Base-by-base conservation (phyloP, 495 filamentous ascomycete genomes). In the Parathielavia hyrcaniae region DNA sequence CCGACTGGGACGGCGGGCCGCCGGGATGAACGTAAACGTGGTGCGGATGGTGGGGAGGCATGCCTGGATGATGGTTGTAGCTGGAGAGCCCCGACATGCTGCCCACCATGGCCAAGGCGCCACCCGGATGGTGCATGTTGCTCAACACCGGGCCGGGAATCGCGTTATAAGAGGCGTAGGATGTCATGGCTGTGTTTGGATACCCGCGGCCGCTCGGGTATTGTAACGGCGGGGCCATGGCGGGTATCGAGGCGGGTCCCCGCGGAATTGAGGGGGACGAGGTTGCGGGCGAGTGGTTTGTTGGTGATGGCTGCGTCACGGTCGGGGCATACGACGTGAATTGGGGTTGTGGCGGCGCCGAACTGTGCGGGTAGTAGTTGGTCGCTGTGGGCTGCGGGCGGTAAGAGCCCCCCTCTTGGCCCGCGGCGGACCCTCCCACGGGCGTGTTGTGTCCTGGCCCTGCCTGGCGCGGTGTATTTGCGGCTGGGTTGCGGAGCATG, bases 51-150 rank as follows among this genome's bases (percentile, higher is more conserved):
- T 60, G 43, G n/a, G 75, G 75, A 6, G 72, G 68, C 47, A 80
- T 12, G 61, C 73, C 41, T 71, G 80, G 61, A 80, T 83, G 61
- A 81, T 78, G 72, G 75, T 80, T 66, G 64, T 69, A 47, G 50
- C 64, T 46, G 66, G 69, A 57, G 71, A 72, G 57, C 81, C 79
- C 74, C 0, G 55, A 16, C 20, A 89, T 78, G 12, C 79, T 77
- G 20, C 85, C 83, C 43, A 95, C 77, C 38, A 92, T 68, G 11
- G 84, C 75, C 71, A 93, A 81, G 47, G 84, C 84, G 2, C 78
- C 76, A 32, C 82, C 82, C 2, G 91, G 91, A 63, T 89, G 85
- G 32, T 90, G 74, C 68, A 92, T 88, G 56, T 82, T 82, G 43
- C 87, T 85, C 76, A 91, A 81, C 13, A 96, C 84, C 0, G 89